Evolutionary conservation across 177 flowering plant genomes (phyloP).

Genomic region (Vitis hybrid): DNA sequence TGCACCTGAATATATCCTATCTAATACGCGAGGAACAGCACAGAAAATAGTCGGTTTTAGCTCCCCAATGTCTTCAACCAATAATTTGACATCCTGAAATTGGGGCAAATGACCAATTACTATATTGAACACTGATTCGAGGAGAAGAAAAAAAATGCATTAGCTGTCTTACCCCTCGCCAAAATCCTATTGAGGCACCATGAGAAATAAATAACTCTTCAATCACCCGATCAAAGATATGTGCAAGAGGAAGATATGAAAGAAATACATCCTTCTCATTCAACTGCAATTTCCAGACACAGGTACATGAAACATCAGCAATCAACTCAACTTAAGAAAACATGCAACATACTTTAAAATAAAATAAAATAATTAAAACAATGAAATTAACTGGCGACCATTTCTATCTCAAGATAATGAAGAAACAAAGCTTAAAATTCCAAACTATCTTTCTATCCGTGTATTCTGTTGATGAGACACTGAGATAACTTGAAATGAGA

Average conservation of each 20-base stretch:
- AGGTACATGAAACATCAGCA: too few relatives aligned
- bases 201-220: constrained; percentile 72
- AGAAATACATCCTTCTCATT: constrained; percentile 63
- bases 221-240: constrained; percentile 88
- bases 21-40: constrained; percentile 97
- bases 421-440: background rate
- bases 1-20: constrained; percentile 84
- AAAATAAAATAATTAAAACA: background rate
- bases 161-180: constrained; percentile 85
- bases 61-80: constrained; percentile 84
- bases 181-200: constrained; percentile 95
- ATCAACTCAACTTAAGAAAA: background rate
- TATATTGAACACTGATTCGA: background rate
- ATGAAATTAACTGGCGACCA: background rate
- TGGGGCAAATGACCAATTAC: constrained; percentile 7
- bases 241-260: constrained; percentile 96
- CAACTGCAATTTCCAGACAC: constrained; percentile 38
- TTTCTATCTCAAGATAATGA: background rate
- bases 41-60: constrained; percentile 90
- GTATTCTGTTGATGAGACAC: background rate
- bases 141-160: background rate
- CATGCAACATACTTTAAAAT: background rate
- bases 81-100: constrained; percentile 83
- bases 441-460: background rate
- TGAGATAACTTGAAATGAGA: background rate